Base-by-base conservation (phyloP, 2,329 filamentous ascomycete genomes). In the Aspergillus sp. region DNA sequence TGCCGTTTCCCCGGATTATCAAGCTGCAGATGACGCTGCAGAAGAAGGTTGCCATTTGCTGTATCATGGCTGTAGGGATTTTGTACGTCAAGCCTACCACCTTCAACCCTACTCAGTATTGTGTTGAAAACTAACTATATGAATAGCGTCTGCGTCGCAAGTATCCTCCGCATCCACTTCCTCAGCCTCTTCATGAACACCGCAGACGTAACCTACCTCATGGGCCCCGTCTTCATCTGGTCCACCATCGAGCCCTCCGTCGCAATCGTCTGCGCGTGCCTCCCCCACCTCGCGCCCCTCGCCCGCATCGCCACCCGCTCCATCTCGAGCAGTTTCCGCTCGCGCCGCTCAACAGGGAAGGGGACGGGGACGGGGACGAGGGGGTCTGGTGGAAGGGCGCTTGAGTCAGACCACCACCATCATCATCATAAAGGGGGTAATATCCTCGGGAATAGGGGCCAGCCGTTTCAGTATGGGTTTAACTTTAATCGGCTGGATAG, bases 1-100 rank as follows among this genome's bases (percentile, higher is more conserved):
- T 58, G 3, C 52, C 52, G 3, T 21, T 58, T 24, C 61, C 60
- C 6, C 50, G 49, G 1, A 59, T 62, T 1, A 9, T 52, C 2
- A 56, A 54, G 39, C 56, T 64, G 15, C 60, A 64, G 19, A 64
- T 61, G 56, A 57, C 45, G 12, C 8, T 8, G 2, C 44, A 37
- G 33, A 60, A 64, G 12, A 62, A 62, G 33, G 9, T 61, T 15
- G 62, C 60, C 2, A 57, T 64, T 3, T 48, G 58, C 19, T 40
- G 33, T 17, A 64, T 64, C 15, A 55, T 64, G 56, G 60, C 60
- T 5, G 51, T 64, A 3, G 62, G 60, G 7, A 55, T 58, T n/a
- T 61, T 62, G 62, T 64, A 24, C 49, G 57, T 46, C 12, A 48
- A 58, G 56, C 8, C 6, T 19, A 19, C 19, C 19, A 19, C 3